A percentile compares a stretch with the other conserved stretches of the same genome.
phyloP scores from a whole-genome alignment of 305 asterid genomes.

The Fraxinus floribunda region DNA sequence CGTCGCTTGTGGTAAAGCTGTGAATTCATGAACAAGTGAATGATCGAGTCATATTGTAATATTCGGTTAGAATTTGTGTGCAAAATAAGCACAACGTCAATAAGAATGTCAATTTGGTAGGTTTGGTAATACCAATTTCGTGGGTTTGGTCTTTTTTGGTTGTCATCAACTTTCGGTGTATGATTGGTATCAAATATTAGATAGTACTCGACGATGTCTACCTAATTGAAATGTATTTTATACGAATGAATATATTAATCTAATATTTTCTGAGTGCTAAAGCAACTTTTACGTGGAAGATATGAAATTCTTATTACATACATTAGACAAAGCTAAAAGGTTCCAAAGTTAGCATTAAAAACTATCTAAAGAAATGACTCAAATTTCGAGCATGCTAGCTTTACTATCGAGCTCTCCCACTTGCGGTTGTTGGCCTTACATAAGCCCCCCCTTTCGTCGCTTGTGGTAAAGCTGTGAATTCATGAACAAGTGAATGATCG shows the following conservation, averaged over 20 bases:
- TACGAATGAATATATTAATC: too few species aligned
- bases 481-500: too few species aligned
- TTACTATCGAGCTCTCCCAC: neutral
- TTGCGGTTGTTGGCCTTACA: neutral
- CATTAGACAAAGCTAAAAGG: neutral
- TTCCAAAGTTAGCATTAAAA: neutral
- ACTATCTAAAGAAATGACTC: too few species aligned
- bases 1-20: too few species aligned
- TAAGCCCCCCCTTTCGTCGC: too few species aligned
- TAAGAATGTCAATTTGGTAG: neutral
- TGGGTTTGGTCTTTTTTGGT: neutral
- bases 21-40: too few species aligned
- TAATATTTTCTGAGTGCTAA: too few species aligned
- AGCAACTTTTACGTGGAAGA: neutral
- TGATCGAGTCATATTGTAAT: too few species aligned
- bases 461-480: too few species aligned
- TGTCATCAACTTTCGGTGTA: neutral
- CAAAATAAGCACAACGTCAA: neutral
- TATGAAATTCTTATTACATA: too few species aligned
- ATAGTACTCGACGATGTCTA: neutral
- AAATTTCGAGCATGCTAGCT: neutral
- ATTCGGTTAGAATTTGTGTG: neutral
- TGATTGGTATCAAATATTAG: neutral
- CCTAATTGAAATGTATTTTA: neutral
- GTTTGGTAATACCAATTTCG: neutral